Conservation (phyloP, 345 rosid species). For the Murraya paniculata region DNA sequence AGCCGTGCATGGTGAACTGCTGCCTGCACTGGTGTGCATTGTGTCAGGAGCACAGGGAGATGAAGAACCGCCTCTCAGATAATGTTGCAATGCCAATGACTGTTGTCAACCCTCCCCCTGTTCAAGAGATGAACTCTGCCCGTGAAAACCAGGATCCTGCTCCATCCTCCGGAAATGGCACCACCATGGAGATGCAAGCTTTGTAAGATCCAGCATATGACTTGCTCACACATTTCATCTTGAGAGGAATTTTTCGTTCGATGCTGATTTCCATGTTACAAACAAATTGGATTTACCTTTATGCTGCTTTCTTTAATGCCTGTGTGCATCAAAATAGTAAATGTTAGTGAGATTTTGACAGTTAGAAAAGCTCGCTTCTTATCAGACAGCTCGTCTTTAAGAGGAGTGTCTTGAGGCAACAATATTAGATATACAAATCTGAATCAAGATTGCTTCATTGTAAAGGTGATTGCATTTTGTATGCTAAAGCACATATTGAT, state of each 20-base stretch:
- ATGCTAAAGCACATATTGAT: neutral
- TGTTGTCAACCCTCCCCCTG: conserved; percentile 80
- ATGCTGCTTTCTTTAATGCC: neutral
- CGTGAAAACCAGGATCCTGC: conserved; percentile 35
- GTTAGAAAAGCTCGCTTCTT: neutral
- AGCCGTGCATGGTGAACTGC: conserved; percentile 75
- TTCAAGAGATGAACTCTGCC: conserved; percentile 76
- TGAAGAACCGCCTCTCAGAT: conserved; percentile 75
- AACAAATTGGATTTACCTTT: neutral
- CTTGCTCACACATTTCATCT: neutral
- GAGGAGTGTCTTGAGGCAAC: neutral
- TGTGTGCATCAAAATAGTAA: neutral
- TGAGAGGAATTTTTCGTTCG: neutral
- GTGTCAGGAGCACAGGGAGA: conserved; percentile 87
- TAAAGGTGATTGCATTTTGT: neutral
- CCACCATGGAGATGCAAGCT: conserved; percentile 60
- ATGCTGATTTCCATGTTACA: neutral
- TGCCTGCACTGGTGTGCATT: conserved; percentile 71
- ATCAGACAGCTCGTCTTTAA: neutral
- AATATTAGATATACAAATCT: conserved; percentile 1
- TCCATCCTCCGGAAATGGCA: conserved; percentile 39
- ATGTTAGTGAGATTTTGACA: neutral
- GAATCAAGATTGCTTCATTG: neutral
- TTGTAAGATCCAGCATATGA: conserved; percentile 21
- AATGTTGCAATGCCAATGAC: conserved; percentile 85